Conservation (phyloP, 345 rosid genomes). For the Euphorbia tirucalli region DNA sequence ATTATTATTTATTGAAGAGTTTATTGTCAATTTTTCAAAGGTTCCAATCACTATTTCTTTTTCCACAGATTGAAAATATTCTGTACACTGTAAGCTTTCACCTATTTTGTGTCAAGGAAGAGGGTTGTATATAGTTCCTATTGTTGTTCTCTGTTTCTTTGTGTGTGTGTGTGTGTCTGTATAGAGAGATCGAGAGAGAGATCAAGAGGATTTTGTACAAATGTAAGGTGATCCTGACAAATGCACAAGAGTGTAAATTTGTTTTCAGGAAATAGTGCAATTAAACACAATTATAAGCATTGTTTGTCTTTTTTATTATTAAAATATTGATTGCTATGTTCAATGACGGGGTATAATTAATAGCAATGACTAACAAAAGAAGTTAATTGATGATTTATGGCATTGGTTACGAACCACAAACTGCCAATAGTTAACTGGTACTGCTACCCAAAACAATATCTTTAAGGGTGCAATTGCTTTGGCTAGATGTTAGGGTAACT, state of each 20-base stretch:
- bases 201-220: background rate
- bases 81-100: no score
- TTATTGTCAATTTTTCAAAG: no score
- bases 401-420: background rate
- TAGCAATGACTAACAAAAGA: background rate
- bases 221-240: background rate
- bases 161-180: no score
- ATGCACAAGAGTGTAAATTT: background rate
- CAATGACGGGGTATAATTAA: background rate
- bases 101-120: no score
- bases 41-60: background rate
- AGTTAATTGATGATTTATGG: background rate
- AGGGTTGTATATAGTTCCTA: no score
- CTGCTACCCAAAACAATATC: background rate
- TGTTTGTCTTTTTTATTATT: background rate
- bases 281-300: background rate
- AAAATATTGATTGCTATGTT: background rate
- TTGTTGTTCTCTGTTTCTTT: no score
- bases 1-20: no score
- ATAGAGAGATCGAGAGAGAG: background rate
- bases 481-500: background rate
- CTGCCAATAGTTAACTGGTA: background rate
- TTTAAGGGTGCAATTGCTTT: background rate
- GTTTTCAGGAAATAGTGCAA: background rate
- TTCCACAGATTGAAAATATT: background rate